phyloP scores from a whole-genome alignment of 305 asterid species.

The Nicotiana rustica region DNA sequence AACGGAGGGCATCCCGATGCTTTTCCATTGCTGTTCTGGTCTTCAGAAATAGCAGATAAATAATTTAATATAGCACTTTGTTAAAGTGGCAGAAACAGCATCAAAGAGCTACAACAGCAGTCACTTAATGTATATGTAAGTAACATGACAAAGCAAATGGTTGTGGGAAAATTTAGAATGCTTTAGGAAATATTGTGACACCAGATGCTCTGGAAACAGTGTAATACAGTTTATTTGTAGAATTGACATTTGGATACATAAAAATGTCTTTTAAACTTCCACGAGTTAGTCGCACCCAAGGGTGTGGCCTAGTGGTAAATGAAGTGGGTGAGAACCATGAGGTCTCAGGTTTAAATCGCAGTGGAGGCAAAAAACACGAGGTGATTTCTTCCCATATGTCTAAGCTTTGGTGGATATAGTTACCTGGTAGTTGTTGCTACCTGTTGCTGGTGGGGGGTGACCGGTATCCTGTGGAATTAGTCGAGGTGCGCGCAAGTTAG shows the following conservation, averaged over 20 bases:
- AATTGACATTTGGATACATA: neutral
- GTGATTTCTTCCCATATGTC: too few species aligned
- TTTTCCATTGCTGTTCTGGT: conserved; percentile 12
- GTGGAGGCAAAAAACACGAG: too few species aligned
- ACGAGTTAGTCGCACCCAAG: neutral
- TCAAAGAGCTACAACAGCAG: conserved; percentile 20
- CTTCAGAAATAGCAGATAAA: conserved; percentile 9
- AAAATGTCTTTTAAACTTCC: conserved; percentile 2
- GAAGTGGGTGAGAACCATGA: too few species aligned
- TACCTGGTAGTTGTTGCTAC: too few species aligned
- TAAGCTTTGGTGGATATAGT: too few species aligned
- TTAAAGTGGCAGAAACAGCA: conserved; percentile 13
- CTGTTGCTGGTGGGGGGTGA: too few species aligned
- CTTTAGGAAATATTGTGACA: conserved; percentile 14
- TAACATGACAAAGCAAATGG: conserved; percentile 25
- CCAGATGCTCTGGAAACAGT: neutral
- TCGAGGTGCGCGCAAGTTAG: too few species aligned
- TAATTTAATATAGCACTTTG: neutral
- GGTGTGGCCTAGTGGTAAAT: too few species aligned
- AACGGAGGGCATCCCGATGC: conserved; percentile 1
- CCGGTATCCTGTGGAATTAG: too few species aligned
- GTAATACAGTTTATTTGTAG: neutral
- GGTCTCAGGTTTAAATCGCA: too few species aligned
- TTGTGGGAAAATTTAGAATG: conserved; percentile 7
- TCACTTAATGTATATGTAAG: conserved; percentile 28